Percentiles rank a stretch among this genome's conserved stretches.
These are phyloP conservation scores for Aureobasidium zeae DNA, from an alignment of 2,329 filamentous ascomycete genomes.

Conservation along the genomic window DNA sequence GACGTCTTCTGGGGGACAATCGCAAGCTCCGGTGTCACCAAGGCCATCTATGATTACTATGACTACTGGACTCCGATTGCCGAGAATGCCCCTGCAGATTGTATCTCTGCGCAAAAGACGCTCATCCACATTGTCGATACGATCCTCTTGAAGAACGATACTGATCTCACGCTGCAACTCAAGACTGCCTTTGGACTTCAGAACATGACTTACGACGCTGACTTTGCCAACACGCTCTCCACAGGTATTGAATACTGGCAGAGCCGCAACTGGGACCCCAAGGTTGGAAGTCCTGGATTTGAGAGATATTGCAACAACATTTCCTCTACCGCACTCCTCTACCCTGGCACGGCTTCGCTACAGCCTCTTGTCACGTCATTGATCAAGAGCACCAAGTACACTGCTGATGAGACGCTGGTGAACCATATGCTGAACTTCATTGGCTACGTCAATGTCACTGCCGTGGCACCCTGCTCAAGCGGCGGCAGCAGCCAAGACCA, in stretches of 20 bases:
- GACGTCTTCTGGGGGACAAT: slow-evolving; percentile 72
- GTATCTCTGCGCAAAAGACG: slow-evolving; percentile 55
- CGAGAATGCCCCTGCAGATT: slow-evolving; percentile 49
- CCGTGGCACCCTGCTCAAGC: slow-evolving; percentile 32
- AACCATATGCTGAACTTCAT: slow-evolving; percentile 49
- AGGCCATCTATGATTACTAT: slow-evolving; percentile 70
- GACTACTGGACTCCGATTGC: slow-evolving; percentile 52
- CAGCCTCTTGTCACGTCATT: slow-evolving; percentile 36
- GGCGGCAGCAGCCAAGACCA: slow-evolving; percentile 37
- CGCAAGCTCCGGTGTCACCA: slow-evolving; percentile 68
- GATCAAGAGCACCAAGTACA: slow-evolving; percentile 41
- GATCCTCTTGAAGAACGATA: slow-evolving; percentile 43
- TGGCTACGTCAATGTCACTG: slow-evolving; percentile 43
- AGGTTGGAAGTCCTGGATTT: slow-evolving; percentile 40
- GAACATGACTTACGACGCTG: slow-evolving; percentile 32
- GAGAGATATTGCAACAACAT: slow-evolving; percentile 49
- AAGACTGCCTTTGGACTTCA: slow-evolving; percentile 47
- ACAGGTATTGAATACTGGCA: slow-evolving; percentile 40
- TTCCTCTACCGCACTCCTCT: slow-evolving; percentile 37
- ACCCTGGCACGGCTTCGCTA: slow-evolving; percentile 31
- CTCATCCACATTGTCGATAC: slow-evolving; percentile 51
- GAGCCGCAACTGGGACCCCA: slow-evolving; percentile 51
- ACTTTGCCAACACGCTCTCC: slow-evolving; percentile 5
- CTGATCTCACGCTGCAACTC: slow-evolving; percentile 35
- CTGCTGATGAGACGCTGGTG: slow-evolving; percentile 35